These are phyloP conservation scores for Backusella sp. DNA, from an alignment of 192 early-diverging fungal species.

Conservation along the genomic window DNA sequence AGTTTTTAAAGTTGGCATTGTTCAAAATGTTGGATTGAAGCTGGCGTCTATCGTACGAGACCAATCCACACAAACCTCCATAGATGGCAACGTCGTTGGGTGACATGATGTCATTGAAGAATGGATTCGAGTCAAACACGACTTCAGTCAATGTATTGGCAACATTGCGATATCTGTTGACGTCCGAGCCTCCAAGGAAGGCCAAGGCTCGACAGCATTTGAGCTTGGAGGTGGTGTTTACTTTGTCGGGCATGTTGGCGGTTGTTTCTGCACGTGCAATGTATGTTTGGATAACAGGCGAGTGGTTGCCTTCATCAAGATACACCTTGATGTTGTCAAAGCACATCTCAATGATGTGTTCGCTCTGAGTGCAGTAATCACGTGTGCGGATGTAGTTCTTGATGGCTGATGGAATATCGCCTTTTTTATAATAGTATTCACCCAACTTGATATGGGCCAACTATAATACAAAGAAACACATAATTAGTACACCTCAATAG, in stretches of 20 bases:
- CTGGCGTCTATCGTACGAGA: slow-evolving; percentile 71
- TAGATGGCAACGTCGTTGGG: slow-evolving; percentile 84
- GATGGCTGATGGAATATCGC: slow-evolving; percentile 64
- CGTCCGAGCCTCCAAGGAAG: slow-evolving; percentile 50
- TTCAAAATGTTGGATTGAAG: slow-evolving; percentile 71
- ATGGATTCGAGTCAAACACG: slow-evolving; percentile 47
- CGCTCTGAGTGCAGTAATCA: slow-evolving; percentile 77
- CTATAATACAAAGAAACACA: slow-evolving; percentile 33
- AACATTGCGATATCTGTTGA: slow-evolving; percentile 59
- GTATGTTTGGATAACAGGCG: slow-evolving; percentile 63
- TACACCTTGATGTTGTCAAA: slow-evolving; percentile 77
- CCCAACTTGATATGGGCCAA: slow-evolving; percentile 82
- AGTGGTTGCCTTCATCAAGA: slow-evolving; percentile 66
- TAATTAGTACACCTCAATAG: not conserved
- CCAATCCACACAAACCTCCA: slow-evolving; percentile 75
- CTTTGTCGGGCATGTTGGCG: slow-evolving; percentile 62
- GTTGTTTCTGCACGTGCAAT: slow-evolving; percentile 68
- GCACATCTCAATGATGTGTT: slow-evolving; percentile 80
- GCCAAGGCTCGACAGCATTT: slow-evolving; percentile 65
- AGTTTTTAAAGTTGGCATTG: slow-evolving; percentile 71
- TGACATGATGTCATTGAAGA: slow-evolving; percentile 50
- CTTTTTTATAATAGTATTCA: slow-evolving; percentile 70
- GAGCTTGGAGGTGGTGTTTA: slow-evolving; percentile 55
- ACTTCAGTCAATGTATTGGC: slow-evolving; percentile 62
- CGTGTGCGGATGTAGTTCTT: slow-evolving; percentile 67